Conservation (phyloP, 768 basidiomycete genomes). For the Termitomyces titanicus region DNA sequence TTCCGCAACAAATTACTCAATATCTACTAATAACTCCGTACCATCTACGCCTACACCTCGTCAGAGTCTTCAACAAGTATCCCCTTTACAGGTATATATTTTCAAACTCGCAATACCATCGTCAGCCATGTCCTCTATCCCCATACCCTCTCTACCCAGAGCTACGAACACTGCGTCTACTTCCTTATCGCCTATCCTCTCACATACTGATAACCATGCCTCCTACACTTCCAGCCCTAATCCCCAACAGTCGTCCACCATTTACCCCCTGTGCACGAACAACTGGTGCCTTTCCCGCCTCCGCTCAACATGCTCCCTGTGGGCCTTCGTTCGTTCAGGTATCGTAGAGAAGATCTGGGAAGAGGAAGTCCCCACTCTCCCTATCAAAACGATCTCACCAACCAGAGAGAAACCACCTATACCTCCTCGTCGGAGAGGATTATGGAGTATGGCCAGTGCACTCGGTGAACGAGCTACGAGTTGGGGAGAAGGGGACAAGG, state of each 20-base stretch:
- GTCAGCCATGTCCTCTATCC: conserved; percentile 28
- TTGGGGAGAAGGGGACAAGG: conserved; percentile 47
- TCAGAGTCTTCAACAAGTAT: conserved; percentile 19
- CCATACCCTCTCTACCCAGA: conserved; percentile 25
- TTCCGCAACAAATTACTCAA: conserved; percentile 18
- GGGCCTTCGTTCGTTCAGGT: conserved; percentile 82
- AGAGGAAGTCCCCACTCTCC: conserved; percentile 54
- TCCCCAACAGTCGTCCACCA: conserved; percentile 33
- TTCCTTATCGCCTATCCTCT: conserved; percentile 24
- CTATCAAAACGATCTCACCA: conserved; percentile 19
- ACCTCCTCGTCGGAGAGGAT: conserved; percentile 56
- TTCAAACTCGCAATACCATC: conserved; percentile 55
- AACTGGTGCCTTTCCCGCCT: conserved; percentile 87
- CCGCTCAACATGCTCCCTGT: conserved; percentile 84
- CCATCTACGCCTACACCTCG: conserved; percentile 27
- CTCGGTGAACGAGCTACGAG: conserved; percentile 55
- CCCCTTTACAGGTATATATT: conserved; percentile 54
- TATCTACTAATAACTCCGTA: conserved; percentile 25
- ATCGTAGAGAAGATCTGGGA: conserved; percentile 89
- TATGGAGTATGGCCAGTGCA: conserved; percentile 69
- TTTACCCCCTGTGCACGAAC: conserved; percentile 78
- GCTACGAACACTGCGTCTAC: conserved; percentile 16
- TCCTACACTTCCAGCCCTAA: conserved; percentile 19
- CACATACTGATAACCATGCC: conserved; percentile 22
- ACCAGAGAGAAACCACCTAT: conserved; percentile 50